phyloP scores from a whole-genome alignment of 2,329 filamentous ascomycete species.

The Gaeumannomyces tritici region DNA sequence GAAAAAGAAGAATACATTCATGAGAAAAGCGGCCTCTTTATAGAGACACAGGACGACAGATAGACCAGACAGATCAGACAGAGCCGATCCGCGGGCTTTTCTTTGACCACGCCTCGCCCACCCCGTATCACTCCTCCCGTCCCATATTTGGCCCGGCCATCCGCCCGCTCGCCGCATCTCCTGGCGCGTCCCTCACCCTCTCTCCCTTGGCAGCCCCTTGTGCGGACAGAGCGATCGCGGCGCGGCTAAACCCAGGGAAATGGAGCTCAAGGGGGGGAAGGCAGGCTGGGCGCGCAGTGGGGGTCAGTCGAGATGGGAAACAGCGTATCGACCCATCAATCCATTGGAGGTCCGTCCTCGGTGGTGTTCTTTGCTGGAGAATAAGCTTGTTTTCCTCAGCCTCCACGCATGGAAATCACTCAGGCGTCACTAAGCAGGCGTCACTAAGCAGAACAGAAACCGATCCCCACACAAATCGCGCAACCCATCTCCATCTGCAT shows the following conservation, averaged over 20 bases:
- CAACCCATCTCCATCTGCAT: background rate
- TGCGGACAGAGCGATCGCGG: background rate
- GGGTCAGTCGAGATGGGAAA: background rate
- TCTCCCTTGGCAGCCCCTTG: background rate
- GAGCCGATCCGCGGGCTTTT: background rate
- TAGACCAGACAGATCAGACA: background rate
- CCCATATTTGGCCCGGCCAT: background rate
- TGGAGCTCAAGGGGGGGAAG: too few relatives aligned
- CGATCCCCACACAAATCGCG: background rate
- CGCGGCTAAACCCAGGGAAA: background rate
- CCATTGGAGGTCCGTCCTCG: too few relatives aligned
- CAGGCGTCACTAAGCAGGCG: background rate
- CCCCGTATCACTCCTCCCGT: background rate
- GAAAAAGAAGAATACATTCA: background rate
- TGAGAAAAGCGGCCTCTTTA: background rate
- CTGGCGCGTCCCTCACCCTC: background rate
- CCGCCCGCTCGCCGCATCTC: background rate
- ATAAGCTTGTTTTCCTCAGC: too few relatives aligned
- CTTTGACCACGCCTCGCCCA: background rate
- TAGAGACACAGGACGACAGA: background rate
- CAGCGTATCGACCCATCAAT: too few relatives aligned
- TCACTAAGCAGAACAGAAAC: too few relatives aligned
- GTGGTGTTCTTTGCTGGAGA: too few relatives aligned
- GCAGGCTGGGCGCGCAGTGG: background rate
- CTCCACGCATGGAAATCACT: background rate